phyloP scores from a whole-genome alignment of 2,329 filamentous ascomycete species.

The Aureobasidium sp. region DNA sequence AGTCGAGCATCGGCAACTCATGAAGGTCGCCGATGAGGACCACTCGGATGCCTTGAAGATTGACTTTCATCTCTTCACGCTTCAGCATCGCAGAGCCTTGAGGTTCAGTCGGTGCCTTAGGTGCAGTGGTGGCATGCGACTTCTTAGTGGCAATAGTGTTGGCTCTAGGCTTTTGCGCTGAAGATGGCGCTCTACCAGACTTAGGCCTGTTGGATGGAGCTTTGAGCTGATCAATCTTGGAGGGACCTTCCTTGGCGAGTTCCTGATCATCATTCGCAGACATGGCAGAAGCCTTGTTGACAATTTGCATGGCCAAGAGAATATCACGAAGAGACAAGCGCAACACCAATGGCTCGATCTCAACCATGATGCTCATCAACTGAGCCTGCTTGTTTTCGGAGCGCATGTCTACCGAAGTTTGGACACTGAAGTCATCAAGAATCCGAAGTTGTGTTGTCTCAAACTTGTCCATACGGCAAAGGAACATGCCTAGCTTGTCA shows the following conservation, averaged over 20 bases:
- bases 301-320: conserved; percentile 83
- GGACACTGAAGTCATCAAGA: conserved; percentile 91
- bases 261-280: conserved; percentile 51
- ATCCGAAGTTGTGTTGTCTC: conserved; percentile 86
- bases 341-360: conserved; percentile 85
- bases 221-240: conserved; percentile 49
- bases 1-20: conserved; percentile 88
- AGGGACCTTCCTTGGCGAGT: conserved; percentile 47
- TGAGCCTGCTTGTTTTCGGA: conserved; percentile 53
- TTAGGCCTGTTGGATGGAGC: conserved; percentile 35
- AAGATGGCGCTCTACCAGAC: conserved; percentile 32
- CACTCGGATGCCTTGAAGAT: conserved; percentile 80
- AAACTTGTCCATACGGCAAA: conserved; percentile 97
- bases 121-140: conserved; percentile 6
- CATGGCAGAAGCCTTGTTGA: conserved; percentile 83
- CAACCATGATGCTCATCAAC: conserved; percentile 72
- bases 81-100: conserved; percentile 50
- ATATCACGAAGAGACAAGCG: conserved; percentile 91
- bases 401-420: conserved; percentile 75
- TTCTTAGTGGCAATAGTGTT: conserved; percentile 28
- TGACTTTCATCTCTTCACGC: conserved; percentile 76
- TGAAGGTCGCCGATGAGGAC: conserved; percentile 94
- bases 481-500: conserved; percentile 92
- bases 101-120: conserved; percentile 16
- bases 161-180: conserved; percentile 35